These are phyloP conservation scores for Elsinoe australis DNA, from an alignment of 2,329 filamentous ascomycete species.

Conservation along the genomic window DNA sequence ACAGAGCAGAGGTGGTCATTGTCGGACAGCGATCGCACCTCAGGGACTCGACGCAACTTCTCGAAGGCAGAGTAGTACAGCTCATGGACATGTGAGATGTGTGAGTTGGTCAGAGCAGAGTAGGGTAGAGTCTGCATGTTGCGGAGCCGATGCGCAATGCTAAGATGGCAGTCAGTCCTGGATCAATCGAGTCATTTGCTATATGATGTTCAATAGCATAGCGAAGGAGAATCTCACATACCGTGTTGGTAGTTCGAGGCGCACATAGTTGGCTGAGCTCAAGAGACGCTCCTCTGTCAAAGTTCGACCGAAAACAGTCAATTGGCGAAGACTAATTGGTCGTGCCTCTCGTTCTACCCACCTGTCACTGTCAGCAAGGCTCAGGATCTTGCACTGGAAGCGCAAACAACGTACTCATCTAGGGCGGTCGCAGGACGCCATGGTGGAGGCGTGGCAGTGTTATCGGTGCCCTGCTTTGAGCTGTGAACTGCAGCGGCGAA, in stretches of 20 bases:
- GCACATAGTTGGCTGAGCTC: constrained; percentile 94
- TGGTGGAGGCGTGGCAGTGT: constrained; percentile 37
- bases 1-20: constrained; percentile 81
- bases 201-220: no score
- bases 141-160: constrained; percentile 84
- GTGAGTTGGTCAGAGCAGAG: constrained; percentile 87
- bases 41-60: constrained; percentile 70
- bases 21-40: constrained; percentile 78
- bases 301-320: constrained; percentile 94
- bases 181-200: no score
- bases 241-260: constrained; percentile 84
- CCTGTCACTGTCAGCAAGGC: constrained; percentile 40
- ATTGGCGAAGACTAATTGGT: constrained; percentile 90
- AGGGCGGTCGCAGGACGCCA: constrained; percentile 53
- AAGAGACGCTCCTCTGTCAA: constrained; percentile 83
- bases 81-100: constrained; percentile 92
- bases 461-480: constrained; percentile 2
- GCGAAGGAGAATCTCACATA: no score
- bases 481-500: background rate
- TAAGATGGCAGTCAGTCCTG: constrained; percentile 30
- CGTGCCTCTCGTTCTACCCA: constrained; percentile 89
- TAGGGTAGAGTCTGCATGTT: constrained; percentile 97
- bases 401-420: constrained; percentile 46
- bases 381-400: background rate
- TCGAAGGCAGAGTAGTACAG: constrained; percentile 97